phyloP scores from a whole-genome alignment of 2,329 filamentous ascomycete genomes.

The Beauveria brongniartii region DNA sequence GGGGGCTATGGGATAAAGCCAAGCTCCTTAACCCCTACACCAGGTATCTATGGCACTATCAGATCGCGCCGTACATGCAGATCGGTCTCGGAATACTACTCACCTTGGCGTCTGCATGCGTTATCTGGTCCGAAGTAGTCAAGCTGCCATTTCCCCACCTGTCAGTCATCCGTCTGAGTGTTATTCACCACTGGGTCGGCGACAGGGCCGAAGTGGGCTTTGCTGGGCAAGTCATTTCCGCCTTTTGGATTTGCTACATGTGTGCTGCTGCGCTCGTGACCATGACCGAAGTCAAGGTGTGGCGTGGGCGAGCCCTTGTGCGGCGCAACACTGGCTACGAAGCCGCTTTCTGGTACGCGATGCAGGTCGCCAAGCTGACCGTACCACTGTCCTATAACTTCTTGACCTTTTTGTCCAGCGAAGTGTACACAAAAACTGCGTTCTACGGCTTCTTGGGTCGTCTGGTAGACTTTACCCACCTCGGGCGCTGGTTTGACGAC shows the following conservation, averaged over 20 bases:
- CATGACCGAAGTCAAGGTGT: constrained; percentile 91
- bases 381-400: constrained; percentile 96
- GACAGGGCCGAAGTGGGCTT: constrained; percentile 73
- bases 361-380: constrained; percentile 84
- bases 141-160: constrained; percentile 71
- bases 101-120: constrained; percentile 66
- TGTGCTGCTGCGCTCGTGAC: constrained; percentile 79
- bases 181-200: constrained; percentile 67
- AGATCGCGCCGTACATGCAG: constrained; percentile 61
- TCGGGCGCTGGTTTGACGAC: constrained; percentile 78
- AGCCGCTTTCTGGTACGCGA: constrained; percentile 90
- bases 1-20: constrained; percentile 44
- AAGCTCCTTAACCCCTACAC: constrained; percentile 70
- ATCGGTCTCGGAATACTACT: constrained; percentile 60
- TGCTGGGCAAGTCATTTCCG: constrained; percentile 74
- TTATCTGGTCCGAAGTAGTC: constrained; percentile 91
- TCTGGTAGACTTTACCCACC: constrained; percentile 72
- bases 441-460: constrained; percentile 84
- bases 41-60: constrained; percentile 69
- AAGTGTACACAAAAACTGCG: constrained; percentile 66
- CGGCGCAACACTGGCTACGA: constrained; percentile 86
- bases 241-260: constrained; percentile 94
- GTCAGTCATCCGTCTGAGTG: constrained; percentile 58
- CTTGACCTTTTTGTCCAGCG: constrained; percentile 72
- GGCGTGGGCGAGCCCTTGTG: constrained; percentile 88